Evolutionary conservation across 352 stramenopile species (phyloP), one percentile per base, ranked within the genome.

Genomic region (Globisporangium megalacanthum): DNA sequence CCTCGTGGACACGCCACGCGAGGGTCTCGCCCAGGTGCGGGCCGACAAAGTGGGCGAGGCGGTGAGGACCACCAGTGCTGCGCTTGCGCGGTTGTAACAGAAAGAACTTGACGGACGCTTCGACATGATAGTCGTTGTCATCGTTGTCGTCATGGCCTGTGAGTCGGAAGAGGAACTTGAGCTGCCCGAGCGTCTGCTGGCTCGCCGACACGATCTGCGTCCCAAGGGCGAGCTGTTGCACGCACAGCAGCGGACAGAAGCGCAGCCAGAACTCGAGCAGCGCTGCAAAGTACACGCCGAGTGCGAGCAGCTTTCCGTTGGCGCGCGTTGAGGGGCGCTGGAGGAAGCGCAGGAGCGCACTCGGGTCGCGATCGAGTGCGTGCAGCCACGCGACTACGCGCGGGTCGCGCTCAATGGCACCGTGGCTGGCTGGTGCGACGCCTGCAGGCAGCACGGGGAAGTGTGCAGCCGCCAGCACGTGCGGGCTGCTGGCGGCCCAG

Each of bases 51-150:
- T 86, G 73, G 47, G 88, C 77, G 36, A 92, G 55, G 11, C 74
- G 72, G 49, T 73, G 63, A n/a, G n/a, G n/a, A n/a, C n/a, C n/a
- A n/a, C n/a, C n/a, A 15, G 29, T 50, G 22, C 14, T 5, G 8
- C 36, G 56, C 8, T 70, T 20, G 22, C 76, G 52, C 19, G 74
- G 65, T 55, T 84, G 74, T 11, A 89, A 53, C 48, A 92, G 49
- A 58, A 92, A 92, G 54, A 89, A 92, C 58, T 92, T 92, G 64
- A 92, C 74, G 2, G 81, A 89, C 19, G 73, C 84, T 58, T 92
- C 79, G n/a, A 88, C 77, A 52, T 92, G 81, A 41, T 76, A 75
- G 56, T 88, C 70, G 19, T 29, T 8, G n/a, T 47, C 25, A 15
- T 37, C n/a, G 0, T 51, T 20, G 6, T 0, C 44, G 1, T 61